Evolutionary conservation across 768 basidiomycete genomes (phyloP).

Genomic region (Pisolithus orientalis): DNA sequence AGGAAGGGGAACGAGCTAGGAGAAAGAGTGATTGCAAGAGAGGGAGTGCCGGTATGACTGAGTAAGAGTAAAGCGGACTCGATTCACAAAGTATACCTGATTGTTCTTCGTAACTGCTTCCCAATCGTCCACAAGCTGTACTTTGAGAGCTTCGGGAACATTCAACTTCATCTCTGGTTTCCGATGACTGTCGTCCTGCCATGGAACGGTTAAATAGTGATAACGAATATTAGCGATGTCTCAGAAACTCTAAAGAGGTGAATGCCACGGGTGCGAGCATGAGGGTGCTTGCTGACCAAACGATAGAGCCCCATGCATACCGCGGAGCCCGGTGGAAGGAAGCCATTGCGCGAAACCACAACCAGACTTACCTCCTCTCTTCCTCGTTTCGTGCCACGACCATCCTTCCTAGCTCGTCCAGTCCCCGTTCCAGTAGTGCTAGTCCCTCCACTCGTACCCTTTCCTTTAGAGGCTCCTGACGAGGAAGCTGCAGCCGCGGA

Average conservation of each 20-base stretch:
- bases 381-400: slow-evolving; percentile 61
- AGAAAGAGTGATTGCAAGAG: background rate
- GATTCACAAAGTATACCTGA: slow-evolving; percentile 45
- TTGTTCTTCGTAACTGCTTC: slow-evolving; percentile 93
- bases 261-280: no score
- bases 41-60: no score
- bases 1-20: slow-evolving; percentile 81
- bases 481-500: slow-evolving; percentile 37
- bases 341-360: background rate
- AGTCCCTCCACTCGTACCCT: slow-evolving; percentile 13
- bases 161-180: slow-evolving; percentile 87
- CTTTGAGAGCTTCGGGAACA: slow-evolving; percentile 87
- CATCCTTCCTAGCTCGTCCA: slow-evolving; percentile 46
- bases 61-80: no score
- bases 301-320: background rate
- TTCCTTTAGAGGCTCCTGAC: slow-evolving; percentile 21
- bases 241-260: no score
- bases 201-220: background rate
- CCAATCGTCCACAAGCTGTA: slow-evolving; percentile 94
- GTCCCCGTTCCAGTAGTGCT: slow-evolving; percentile 22
- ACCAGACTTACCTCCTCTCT: slow-evolving; percentile 59
- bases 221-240: background rate
- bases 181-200: slow-evolving; percentile 67
- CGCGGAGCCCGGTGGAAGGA: background rate
- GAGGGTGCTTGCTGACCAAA: background rate